Conservation (phyloP, 768 basidiomycete species). For the Termitomyces sp. region DNA sequence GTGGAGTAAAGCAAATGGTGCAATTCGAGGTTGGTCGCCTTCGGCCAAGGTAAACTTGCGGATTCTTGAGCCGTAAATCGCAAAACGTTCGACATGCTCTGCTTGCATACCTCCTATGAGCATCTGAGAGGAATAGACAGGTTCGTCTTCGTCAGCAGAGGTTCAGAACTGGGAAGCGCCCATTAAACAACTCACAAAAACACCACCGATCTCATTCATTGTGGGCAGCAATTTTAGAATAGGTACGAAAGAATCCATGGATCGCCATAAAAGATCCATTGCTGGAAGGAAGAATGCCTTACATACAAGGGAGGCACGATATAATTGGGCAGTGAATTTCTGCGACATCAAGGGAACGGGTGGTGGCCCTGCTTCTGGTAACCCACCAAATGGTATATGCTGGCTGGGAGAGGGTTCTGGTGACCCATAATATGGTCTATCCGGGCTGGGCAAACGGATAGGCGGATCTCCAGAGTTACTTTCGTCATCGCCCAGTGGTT, state of each 20-base stretch:
- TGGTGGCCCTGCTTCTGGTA: too few relatives aligned
- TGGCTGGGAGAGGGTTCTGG: too few relatives aligned
- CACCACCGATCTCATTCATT: slow-evolving; percentile 8
- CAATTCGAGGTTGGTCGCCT: background rate
- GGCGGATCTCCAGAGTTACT: background rate
- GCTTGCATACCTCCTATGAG: background rate
- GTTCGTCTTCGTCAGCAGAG: background rate
- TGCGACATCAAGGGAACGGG: too few relatives aligned
- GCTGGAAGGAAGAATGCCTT: slow-evolving; percentile 26
- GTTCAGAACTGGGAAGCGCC: background rate
- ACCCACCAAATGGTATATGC: too few relatives aligned
- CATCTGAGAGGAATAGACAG: background rate
- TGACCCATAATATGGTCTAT: too few relatives aligned
- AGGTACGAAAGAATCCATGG: slow-evolving; percentile 25
- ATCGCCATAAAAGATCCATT: slow-evolving; percentile 25
- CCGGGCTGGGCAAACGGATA: too few relatives aligned
- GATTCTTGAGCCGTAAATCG: background rate
- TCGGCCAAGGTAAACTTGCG: background rate
- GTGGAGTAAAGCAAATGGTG: background rate
- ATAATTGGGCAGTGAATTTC: background rate
- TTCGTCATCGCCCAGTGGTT: background rate
- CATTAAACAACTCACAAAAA: background rate
- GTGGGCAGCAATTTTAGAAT: slow-evolving; percentile 25
- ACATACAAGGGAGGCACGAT: slow-evolving; percentile 19
- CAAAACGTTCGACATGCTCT: background rate